phyloP scores from a whole-genome alignment of 352 stramenopile genomes.

The Poterioochromonas sp. region DNA sequence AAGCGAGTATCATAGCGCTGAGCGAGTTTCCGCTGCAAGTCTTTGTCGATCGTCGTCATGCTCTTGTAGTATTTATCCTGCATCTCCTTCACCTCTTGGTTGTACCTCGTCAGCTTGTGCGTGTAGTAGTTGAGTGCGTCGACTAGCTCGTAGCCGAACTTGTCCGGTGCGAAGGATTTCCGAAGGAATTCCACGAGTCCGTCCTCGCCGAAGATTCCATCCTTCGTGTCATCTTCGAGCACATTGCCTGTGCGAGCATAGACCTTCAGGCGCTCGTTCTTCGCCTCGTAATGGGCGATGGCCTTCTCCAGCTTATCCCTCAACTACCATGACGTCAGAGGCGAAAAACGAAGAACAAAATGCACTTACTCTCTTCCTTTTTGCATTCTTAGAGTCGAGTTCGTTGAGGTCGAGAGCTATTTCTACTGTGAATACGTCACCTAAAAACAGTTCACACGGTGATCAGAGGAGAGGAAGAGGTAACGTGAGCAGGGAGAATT shows the following conservation, averaged over 20 bases:
- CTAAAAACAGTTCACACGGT: too few relatives aligned
- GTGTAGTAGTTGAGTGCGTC: slow-evolving; percentile 19
- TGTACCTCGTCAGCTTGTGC: not conserved
- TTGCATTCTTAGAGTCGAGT: not conserved
- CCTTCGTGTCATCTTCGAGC: not conserved
- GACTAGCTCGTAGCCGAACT: not conserved
- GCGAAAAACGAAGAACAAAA: not conserved
- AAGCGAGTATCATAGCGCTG: not conserved
- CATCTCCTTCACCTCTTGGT: not conserved
- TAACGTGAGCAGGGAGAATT: not conserved
- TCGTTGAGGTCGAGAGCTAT: not conserved
- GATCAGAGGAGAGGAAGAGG: too few relatives aligned
- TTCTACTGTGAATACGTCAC: slow-evolving; percentile 21
- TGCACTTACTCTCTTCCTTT: not conserved
- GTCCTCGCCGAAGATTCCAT: slow-evolving; percentile 8
- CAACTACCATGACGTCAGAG: not conserved
- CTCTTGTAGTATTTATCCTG: not conserved
- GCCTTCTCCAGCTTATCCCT: slow-evolving; percentile 3
- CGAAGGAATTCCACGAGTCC: not conserved
- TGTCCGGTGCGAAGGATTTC: not conserved
- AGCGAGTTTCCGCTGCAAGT: not conserved
- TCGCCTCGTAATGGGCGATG: not conserved
- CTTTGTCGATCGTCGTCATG: not conserved
- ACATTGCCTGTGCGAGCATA: not conserved
- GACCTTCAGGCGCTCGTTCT: not conserved